These are phyloP conservation scores for Strobilomyces confusus DNA, from an alignment of 768 basidiomycete species.

Conservation along the genomic window DNA sequence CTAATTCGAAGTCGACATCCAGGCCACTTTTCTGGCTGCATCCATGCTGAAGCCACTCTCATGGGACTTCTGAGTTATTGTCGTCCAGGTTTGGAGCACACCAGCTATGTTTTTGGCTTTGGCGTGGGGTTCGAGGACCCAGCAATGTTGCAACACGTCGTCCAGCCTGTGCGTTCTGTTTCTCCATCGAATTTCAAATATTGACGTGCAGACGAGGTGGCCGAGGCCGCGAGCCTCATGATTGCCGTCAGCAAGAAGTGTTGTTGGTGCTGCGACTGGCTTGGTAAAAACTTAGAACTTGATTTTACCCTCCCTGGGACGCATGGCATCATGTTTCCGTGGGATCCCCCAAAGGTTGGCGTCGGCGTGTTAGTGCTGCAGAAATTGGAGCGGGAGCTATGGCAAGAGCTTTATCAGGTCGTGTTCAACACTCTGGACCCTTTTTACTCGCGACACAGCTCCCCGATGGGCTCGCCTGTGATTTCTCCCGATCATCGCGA, in stretches of 20 bases:
- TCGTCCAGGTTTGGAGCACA: too few species aligned
- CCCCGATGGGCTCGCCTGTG: too few species aligned
- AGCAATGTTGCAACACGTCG: background rate
- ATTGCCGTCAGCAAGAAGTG: background rate
- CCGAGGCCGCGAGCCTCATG: background rate
- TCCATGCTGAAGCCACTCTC: background rate
- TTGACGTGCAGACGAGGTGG: background rate
- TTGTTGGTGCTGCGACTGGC: slow-evolving; percentile 4
- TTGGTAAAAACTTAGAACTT: background rate
- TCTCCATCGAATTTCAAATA: too few species aligned
- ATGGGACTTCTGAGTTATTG: background rate
- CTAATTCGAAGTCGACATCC: background rate
- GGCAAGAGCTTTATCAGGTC: background rate
- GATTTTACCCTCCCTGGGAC: background rate
- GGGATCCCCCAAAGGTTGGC: background rate
- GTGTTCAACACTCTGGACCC: background rate
- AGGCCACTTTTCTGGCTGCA: too few species aligned
- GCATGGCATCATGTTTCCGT: background rate
- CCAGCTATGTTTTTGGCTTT: background rate
- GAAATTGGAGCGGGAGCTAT: background rate
- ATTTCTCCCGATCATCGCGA: too few species aligned
- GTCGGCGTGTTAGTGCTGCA: background rate
- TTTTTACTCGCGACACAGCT: too few species aligned
- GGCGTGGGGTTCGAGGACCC: background rate
- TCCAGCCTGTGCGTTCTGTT: background rate